Evolutionary conservation across 176 grass and related monocot species (phyloP), one percentile per base, ranked within the genome.

Genomic region (Aechmea fasciata): DNA sequence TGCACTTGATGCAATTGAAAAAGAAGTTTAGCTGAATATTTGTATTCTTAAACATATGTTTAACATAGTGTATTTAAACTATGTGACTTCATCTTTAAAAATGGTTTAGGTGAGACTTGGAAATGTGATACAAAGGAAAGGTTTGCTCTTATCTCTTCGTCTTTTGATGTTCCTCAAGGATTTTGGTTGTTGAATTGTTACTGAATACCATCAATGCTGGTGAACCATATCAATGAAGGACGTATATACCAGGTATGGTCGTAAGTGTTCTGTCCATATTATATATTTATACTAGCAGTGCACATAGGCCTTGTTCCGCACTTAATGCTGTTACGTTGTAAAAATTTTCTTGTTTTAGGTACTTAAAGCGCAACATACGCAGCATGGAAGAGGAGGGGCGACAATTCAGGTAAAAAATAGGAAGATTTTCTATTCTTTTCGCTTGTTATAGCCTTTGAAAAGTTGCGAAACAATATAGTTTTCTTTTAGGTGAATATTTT

Each of bases 301-400:
- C n/a, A 2, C 15, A 59, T 59, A 17, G 9, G 6, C 54, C 54
- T n/a, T 59, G 9, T 15, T 59, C 19, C 19, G 54, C 54, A 59
- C 4, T 41, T 41, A 18, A 17, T 59, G 14, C 54, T 18, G 14
- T 59, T 59, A 59, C 1, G 15, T 59, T 59, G 66, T 70, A 28
- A 71, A 84, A 41, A n/a, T 49, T 74, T 1, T 71, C 4, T 64
- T 53, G 52, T 10, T 49, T 57, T 48, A 91, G 88, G 88, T 91
- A n/a, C 78, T 91, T 77, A 91, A 91, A 85, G 82, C 85, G 24
- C 85, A 87, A 9, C 88, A 87, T 74, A 85, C 88, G 2, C 79
- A 79, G 64, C 88, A 87, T 82, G 88, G 88, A 82, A 91, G 88
- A 85, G 88, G 88, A 76, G 88, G 84, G 65, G 88, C 88, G 4